Evolutionary conservation across 2,329 filamentous ascomycete genomes (phyloP).

Genomic region (Trematosphaeria pertusa): DNA sequence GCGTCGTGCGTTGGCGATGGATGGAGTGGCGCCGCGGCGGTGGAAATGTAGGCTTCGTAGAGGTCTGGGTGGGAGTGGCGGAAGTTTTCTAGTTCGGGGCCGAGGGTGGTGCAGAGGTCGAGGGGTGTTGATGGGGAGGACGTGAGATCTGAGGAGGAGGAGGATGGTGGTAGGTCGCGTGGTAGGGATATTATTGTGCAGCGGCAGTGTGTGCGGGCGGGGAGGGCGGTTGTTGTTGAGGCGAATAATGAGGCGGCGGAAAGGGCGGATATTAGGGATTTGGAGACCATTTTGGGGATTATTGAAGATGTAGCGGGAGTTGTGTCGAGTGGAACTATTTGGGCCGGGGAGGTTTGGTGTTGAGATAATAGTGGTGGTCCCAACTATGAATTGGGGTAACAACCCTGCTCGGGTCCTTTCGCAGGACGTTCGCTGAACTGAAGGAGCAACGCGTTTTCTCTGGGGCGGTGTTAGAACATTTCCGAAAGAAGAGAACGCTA

Average conservation of each 20-base stretch:
- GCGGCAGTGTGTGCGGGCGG: constrained; percentile 38
- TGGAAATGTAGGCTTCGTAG: constrained; percentile 30
- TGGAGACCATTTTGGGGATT: constrained; percentile 8
- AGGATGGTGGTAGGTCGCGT: constrained; percentile 20
- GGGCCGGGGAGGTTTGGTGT: background rate
- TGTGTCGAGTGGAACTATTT: background rate
- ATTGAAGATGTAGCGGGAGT: too few species aligned
- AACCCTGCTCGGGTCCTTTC: background rate
- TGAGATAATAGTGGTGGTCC: background rate
- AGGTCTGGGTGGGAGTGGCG: constrained; percentile 32
- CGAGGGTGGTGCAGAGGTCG: constrained; percentile 32
- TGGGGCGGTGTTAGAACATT: too few species aligned
- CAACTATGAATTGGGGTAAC: background rate
- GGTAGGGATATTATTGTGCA: constrained; percentile 35
- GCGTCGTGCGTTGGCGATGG: constrained; percentile 5
- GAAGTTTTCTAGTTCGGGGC: constrained; percentile 35
- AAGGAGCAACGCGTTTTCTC: too few species aligned
- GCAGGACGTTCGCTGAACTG: too few species aligned
- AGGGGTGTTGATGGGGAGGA: background rate
- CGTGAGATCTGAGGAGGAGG: constrained; percentile 3
- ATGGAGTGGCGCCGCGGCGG: background rate
- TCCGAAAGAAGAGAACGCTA: too few species aligned
- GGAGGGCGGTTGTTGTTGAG: constrained; percentile 24
- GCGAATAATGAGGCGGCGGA: constrained; percentile 11
- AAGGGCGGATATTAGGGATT: constrained; percentile 5